Evolutionary conservation across 331 rosid species (phyloP), one percentile per base, ranked within the genome.

Genomic region (Cydonia oblonga): DNA sequence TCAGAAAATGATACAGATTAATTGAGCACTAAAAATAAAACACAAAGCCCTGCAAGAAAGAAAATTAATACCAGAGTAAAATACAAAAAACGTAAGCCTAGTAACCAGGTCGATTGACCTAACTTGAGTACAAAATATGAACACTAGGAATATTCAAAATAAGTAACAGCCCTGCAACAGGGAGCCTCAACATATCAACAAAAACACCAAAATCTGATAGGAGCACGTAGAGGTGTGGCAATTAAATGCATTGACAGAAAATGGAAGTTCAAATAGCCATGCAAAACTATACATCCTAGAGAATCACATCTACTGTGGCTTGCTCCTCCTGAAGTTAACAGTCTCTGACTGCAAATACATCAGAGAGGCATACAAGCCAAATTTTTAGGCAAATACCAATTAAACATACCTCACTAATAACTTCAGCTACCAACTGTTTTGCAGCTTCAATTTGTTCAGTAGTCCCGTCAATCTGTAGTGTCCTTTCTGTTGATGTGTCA

Each of bases 381-480:
- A 77, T 75, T 69, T 53, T 49, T 44, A 81, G 68, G 59, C 28
- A 71, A 61, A 57, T 44, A 63, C 46, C 30, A 19, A 61, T 16
- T 68, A 75, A 30, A 74, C 92, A 76, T 86, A 95, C 99, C 96
- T 95, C 99, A 3, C 87, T 91, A 64, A 88, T 84, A 70, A 95
- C 87, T 83, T 95, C 92, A 81, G 87, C 81, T 74, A 95, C 99
- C 96, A 95, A 79, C 61, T 75, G 85, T 74, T 91, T 95, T 51
- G 97, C 97, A 71, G 86, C 80, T 76, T 95, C 97, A 83, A 91
- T 88, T 81, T 95, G 97, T 18, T 91, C 99, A 14, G 85, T 78
- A 4, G 93, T 76, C 64, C 99, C 99, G 33, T 95, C 96, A 79
- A 95, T 82, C 80, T 95, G 96, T 73, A 91, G 70, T 23, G 99